Percentiles rank a stretch among this genome's conserved stretches.
Conservation (phyloP, 495 filamentous ascomycete genomes). For the Aspergillus wentii region DNA sequence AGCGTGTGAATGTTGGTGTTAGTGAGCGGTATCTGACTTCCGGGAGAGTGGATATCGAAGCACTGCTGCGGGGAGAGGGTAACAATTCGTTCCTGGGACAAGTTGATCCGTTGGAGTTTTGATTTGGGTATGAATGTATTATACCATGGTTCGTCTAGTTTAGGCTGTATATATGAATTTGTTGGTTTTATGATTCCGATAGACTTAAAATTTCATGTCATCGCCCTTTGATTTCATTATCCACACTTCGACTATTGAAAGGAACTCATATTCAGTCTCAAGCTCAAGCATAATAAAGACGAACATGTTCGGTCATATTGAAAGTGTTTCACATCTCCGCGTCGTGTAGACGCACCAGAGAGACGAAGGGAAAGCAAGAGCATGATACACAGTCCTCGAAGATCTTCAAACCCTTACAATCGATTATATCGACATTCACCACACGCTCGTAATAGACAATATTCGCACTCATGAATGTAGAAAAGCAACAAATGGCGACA, state of each 20-base stretch:
- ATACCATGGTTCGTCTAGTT: neutral
- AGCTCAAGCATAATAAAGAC: neutral
- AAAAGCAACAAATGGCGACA: conserved; percentile 1
- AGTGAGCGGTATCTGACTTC: conserved; percentile 84
- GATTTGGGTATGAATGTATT: conserved; percentile 6
- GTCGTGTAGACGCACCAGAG: too few species aligned
- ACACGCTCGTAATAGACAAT: conserved; percentile 7
- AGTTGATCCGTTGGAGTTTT: conserved; percentile 49
- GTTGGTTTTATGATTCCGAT: neutral
- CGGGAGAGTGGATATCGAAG: conserved; percentile 77
- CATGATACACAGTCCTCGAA: too few species aligned
- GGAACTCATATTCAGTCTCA: neutral
- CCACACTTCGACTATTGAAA: too few species aligned
- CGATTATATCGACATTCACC: conserved; percentile 5
- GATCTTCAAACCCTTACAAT: neutral
- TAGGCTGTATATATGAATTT: neutral
- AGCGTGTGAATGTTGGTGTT: conserved; percentile 84
- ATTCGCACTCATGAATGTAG: conserved; percentile 3
- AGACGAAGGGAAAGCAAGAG: neutral
- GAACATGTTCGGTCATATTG: too few species aligned
- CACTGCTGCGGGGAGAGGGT: conserved; percentile 60
- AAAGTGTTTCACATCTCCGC: too few species aligned
- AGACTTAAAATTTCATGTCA: neutral
- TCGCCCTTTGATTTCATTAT: too few species aligned
- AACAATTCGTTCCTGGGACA: conserved; percentile 58